A percentile compares a stretch with the other conserved stretches of the same genome.
Conservation (phyloP, 495 filamentous ascomycete species). For the Tuber aestivum region DNA sequence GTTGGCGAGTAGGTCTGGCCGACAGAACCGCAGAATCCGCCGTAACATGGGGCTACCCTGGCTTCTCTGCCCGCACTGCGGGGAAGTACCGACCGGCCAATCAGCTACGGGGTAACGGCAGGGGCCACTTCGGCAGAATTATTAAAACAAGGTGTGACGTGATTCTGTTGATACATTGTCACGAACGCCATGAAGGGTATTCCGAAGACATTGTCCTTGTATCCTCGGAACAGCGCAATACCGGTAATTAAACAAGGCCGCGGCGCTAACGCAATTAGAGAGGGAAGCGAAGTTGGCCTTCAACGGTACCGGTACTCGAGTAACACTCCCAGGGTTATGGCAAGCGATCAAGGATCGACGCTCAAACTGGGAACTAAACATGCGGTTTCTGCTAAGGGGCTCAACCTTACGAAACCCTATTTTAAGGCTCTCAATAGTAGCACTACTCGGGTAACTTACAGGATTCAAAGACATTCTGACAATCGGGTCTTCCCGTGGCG, state of each 20-base stretch:
- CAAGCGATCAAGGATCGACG: slow-evolving; percentile 42
- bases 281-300: slow-evolving; percentile 48
- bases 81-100: slow-evolving; percentile 48
- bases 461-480: slow-evolving; percentile 52
- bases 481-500: slow-evolving; percentile 51
- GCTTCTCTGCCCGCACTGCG: slow-evolving; percentile 51
- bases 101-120: slow-evolving; percentile 57
- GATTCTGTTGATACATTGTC: slow-evolving; percentile 50
- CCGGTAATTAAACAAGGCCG: slow-evolving; percentile 54
- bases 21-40: slow-evolving; percentile 50
- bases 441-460: no score
- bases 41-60: slow-evolving; percentile 56
- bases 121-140: slow-evolving; percentile 48
- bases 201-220: slow-evolving; percentile 50
- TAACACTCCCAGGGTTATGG: slow-evolving; percentile 48
- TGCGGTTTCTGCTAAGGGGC: slow-evolving; percentile 45
- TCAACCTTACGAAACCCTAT: slow-evolving; percentile 51
- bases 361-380: slow-evolving; percentile 48
- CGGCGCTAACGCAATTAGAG: slow-evolving; percentile 22
- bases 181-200: slow-evolving; percentile 47
- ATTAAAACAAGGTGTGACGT: slow-evolving; percentile 49
- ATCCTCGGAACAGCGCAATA: slow-evolving; percentile 43
- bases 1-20: slow-evolving; percentile 57
- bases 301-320: no score
- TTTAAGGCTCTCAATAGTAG: slow-evolving; percentile 47